Conservation (phyloP, 192 early-diverging fungal species). For the Coemansia sp. region DNA sequence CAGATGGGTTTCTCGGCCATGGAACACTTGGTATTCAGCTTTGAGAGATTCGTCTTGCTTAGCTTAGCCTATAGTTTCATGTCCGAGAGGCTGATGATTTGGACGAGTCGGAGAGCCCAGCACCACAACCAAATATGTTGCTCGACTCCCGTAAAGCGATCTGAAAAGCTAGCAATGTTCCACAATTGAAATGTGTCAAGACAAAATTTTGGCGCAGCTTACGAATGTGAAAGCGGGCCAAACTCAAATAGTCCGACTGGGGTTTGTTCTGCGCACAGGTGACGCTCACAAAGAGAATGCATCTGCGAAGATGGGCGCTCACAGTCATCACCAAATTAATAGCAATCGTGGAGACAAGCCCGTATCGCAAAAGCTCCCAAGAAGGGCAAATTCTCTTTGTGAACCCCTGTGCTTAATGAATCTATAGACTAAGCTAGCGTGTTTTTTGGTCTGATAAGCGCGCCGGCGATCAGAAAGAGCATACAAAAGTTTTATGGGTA, state of each 20-base stretch:
- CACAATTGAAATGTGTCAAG: constrained; percentile 4
- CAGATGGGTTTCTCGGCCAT: constrained; percentile 11
- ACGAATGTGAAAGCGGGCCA: constrained; percentile 13
- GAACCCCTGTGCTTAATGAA: background rate
- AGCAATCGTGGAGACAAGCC: constrained; percentile 21
- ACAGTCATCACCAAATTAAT: constrained; percentile 11
- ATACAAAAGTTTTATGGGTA: constrained; percentile 2
- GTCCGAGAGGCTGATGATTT: background rate
- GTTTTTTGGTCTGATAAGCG: background rate
- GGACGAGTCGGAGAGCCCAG: constrained; percentile 7
- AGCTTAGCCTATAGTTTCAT: background rate
- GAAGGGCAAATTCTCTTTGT: background rate
- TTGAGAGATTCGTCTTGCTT: constrained; percentile 12
- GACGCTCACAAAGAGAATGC: background rate
- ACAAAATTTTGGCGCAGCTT: constrained; percentile 31
- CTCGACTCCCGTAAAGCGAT: constrained; percentile 7
- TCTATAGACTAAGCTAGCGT: background rate
- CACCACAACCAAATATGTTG: constrained; percentile 4
- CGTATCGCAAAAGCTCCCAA: background rate
- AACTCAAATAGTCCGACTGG: constrained; percentile 32
- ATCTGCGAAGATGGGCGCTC: constrained; percentile 15
- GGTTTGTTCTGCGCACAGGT: constrained; percentile 11
- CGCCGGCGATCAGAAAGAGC: background rate
- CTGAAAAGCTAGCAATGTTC: background rate
- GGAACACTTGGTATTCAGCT: constrained; percentile 2